Base-by-base conservation (phyloP, 352 stramenopile species). In the Globisporangium nodosum region DNA sequence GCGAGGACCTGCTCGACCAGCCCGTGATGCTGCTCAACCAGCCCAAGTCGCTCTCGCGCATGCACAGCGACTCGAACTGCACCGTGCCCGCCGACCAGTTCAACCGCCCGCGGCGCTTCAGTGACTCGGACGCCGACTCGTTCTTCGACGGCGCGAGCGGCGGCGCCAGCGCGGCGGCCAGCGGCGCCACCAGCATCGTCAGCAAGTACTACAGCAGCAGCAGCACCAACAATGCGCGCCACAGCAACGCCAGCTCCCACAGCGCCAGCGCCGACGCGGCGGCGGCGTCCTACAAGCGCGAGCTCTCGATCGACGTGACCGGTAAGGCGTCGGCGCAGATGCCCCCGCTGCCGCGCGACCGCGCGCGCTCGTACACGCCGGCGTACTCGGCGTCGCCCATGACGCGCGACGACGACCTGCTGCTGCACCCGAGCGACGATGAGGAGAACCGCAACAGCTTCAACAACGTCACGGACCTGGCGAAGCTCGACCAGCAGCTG, bases 41-140 rank as follows among this genome's bases (percentile, higher is more conserved):
- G 61, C 76, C 81, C 31, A 75, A 69, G 56, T 71, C 78, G 16
- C 73, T 88, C 56, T 85, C 71, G 31, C 68, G 81, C 50, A 88
- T 90, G 81, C 86, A 90, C 68, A 88, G 76, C 52, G 74, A 87
- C 64, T 85, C 76, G 21, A 76, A 73, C 52, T 86, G 76, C 54
- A 58, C 76, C 30, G 46, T 53, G 15, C 69, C 69, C 55, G 54
- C 37, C 9, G 74, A 83, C 42, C 49, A 70, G 15, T 69, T 78
- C 54, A 35, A 54, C 27, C 82, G 85, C n/a, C 74, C 71, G 3
- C 82, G 85, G 24, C 74, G 85, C 52, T 92, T 92, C 69, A 92
- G 81, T 45, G 85, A 94, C 58, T 87, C 82, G 58, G 85, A 94
- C 61, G 78, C 78, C 3, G 84, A 90, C 47, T 69, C 77, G 21